These are phyloP conservation scores for Acanthamoeba triangularis DNA, from an alignment of 208 protist genomes.

Conservation along the genomic window DNA sequence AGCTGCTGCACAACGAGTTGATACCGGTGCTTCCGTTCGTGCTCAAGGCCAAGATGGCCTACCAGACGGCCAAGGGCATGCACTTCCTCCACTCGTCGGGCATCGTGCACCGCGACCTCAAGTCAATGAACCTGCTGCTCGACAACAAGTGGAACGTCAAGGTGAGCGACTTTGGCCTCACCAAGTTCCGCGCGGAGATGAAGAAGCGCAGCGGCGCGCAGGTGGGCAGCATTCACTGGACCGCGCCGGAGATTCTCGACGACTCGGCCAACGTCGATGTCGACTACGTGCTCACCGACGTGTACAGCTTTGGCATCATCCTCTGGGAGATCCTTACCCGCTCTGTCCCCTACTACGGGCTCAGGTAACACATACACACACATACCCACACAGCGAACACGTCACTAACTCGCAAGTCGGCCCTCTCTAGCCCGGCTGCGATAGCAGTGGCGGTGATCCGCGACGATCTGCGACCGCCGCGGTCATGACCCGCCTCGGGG, in stretches of 20 bases:
- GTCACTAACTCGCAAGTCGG: neutral
- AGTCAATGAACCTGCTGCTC: neutral
- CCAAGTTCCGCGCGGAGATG: conserved; percentile 14
- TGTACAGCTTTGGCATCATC: conserved; percentile 49
- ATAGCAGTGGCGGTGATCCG: conserved; percentile 3
- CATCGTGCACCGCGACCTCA: neutral
- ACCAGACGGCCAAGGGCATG: conserved; percentile 51
- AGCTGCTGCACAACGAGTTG: conserved; percentile 54
- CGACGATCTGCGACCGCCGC: neutral
- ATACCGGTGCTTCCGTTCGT: neutral
- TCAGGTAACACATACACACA: neutral
- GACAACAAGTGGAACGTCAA: neutral
- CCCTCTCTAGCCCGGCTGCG: neutral
- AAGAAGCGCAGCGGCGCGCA: neutral
- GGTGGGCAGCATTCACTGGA: conserved; percentile 22
- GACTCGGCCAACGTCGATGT: neutral
- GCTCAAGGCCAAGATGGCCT: conserved; percentile 35
- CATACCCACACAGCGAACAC: neutral
- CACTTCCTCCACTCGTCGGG: conserved; percentile 22
- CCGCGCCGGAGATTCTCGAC: neutral
- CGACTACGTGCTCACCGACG: neutral
- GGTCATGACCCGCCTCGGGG: conserved; percentile 13
- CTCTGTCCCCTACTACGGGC: neutral
- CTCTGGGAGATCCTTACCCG: neutral
- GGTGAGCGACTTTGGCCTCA: conserved; percentile 38